phyloP scores from a whole-genome alignment of 2,329 filamentous ascomycete genomes.

The Arthroderma sp. region DNA sequence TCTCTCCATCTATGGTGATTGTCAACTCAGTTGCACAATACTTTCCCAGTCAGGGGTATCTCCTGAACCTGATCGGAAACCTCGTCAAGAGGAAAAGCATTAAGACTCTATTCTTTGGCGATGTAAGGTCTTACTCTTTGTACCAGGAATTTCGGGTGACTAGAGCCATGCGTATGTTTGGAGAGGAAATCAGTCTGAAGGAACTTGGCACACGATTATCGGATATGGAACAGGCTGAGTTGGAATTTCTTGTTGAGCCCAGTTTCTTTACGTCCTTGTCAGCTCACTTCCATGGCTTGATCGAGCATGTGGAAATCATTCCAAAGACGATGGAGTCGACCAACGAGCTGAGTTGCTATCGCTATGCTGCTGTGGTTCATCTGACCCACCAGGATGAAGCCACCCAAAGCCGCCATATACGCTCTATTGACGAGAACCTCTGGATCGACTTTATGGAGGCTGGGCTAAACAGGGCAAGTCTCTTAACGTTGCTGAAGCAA shows the following conservation, averaged over 20 bases:
- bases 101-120: constrained; percentile 7
- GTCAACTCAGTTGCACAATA: constrained; percentile 10
- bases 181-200: neutral
- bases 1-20: neutral
- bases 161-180: neutral
- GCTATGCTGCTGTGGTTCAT: constrained; percentile 10
- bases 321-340: constrained; percentile 9
- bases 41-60: constrained; percentile 6
- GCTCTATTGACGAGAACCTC: neutral
- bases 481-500: neutral
- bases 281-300: neutral
- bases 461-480: neutral
- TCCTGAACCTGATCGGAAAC: neutral
- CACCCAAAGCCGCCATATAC: neutral
- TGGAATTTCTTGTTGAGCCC: constrained; percentile 8
- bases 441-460: constrained; percentile 1
- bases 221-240: neutral
- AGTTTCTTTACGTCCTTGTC: constrained; percentile 3
- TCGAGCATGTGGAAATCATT: constrained; percentile 3
- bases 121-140: constrained; percentile 7
- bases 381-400: too few relatives aligned
- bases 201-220: neutral
- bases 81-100: neutral
- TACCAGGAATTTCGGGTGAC: constrained; percentile 4
- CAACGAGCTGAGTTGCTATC: constrained; percentile 9